Evolutionary conservation across 2,329 filamentous ascomycete species (phyloP).

Genomic region (Beauveria brongniartii): DNA sequence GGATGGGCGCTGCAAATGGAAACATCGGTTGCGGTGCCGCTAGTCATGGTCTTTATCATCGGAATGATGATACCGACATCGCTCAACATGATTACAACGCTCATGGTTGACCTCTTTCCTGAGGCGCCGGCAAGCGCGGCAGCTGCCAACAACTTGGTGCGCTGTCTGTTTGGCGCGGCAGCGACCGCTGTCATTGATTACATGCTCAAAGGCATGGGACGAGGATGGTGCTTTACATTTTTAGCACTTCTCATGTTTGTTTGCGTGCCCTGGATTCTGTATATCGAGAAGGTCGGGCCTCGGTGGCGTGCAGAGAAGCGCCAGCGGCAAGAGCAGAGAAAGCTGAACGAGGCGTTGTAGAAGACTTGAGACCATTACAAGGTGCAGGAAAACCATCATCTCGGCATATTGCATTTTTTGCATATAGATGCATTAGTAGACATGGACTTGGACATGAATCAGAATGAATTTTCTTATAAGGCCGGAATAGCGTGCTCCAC

Average conservation of each 20-base stretch:
- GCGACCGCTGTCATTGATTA: slow-evolving; percentile 51
- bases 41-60: slow-evolving; percentile 49
- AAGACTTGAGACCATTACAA: background rate
- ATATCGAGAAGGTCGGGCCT: slow-evolving; percentile 41
- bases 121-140: slow-evolving; percentile 53
- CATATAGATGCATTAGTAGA: slow-evolving; percentile 4
- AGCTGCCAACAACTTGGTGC: slow-evolving; percentile 54
- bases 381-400: background rate
- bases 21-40: slow-evolving; percentile 43
- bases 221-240: slow-evolving; percentile 56
- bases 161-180: slow-evolving; percentile 53
- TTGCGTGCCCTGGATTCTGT: slow-evolving; percentile 39
- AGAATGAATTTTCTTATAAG: slow-evolving; percentile 32
- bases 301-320: slow-evolving; percentile 43
- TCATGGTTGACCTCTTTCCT: slow-evolving; percentile 57
- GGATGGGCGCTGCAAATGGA: slow-evolving; percentile 49
- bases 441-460: background rate
- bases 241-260: slow-evolving; percentile 42
- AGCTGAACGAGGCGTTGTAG: background rate
- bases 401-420: background rate
- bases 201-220: slow-evolving; percentile 49
- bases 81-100: slow-evolving; percentile 55
- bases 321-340: slow-evolving; percentile 23
- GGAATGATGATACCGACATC: slow-evolving; percentile 51
- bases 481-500: slow-evolving; percentile 59